A percentile compares a stretch with the other conserved stretches of the same genome.
These are phyloP conservation scores for Chlamydomonas schloesseri DNA, from an alignment of 139 green algal genomes.

Conservation along the genomic window DNA sequence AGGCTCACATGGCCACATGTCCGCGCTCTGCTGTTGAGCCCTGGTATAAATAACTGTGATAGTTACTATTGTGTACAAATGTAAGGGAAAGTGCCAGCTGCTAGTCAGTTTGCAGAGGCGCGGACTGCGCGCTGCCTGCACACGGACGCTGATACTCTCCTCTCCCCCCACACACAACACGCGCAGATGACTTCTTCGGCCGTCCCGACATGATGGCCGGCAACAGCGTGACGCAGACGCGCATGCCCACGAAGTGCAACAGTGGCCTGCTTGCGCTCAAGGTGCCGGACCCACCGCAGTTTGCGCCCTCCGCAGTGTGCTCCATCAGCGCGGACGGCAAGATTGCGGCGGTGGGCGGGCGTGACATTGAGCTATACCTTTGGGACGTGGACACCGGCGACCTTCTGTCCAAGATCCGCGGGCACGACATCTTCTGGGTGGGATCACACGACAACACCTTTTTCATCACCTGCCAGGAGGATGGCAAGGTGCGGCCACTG, in stretches of 20 bases:
- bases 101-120: too few species aligned
- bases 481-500: constrained; percentile 48
- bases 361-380: constrained; percentile 61
- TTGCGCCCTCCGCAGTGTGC: constrained; percentile 45
- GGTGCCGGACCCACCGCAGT: constrained; percentile 58
- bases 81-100: too few species aligned
- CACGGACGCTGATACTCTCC: too few species aligned
- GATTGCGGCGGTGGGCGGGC: constrained; percentile 55
- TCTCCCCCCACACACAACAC: not conserved
- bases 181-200: constrained; percentile 43
- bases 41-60: not conserved
- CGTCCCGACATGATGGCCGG: constrained; percentile 4
- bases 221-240: constrained; percentile 10
- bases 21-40: not conserved
- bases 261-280: constrained; percentile 51
- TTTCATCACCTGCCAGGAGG: constrained; percentile 63
- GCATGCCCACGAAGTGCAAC: constrained; percentile 41
- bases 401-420: constrained; percentile 51
- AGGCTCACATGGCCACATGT: not conserved
- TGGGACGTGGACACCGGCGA: constrained; percentile 57
- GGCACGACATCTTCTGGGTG: constrained; percentile 62
- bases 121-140: too few species aligned
- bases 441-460: constrained; percentile 54
- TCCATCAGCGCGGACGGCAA: constrained; percentile 59
- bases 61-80: too few species aligned